phyloP scores from a whole-genome alignment of 306 rosid genomes.

The Comarum palustre region DNA sequence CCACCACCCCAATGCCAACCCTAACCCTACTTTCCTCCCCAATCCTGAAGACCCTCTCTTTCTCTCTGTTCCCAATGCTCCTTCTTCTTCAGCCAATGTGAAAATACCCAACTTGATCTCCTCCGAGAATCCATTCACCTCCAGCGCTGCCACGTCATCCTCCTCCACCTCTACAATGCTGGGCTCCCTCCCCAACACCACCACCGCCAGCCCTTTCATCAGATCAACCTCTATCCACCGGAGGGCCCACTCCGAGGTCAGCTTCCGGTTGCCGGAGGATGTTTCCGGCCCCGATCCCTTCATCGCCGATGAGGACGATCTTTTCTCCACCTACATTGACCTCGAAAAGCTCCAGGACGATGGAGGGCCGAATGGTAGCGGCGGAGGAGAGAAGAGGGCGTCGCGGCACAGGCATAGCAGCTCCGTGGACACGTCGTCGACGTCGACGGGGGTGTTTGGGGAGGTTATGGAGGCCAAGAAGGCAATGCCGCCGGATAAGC shows the following conservation, averaged over 20 bases:
- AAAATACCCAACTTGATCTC: neutral
- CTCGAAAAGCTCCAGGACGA: conserved; percentile 69
- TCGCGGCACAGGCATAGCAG: conserved; percentile 73
- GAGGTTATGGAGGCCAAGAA: conserved; percentile 97
- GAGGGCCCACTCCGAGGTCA: conserved; percentile 75
- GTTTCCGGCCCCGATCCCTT: conserved; percentile 74
- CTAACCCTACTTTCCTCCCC: conserved; percentile 10
- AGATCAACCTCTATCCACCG: too few relatives aligned
- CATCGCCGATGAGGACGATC: conserved; percentile 76
- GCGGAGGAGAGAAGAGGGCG: conserved; percentile 61
- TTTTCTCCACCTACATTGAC: conserved; percentile 93
- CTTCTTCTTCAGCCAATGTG: neutral
- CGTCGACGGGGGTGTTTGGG: conserved; percentile 69
- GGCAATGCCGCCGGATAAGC: conserved; percentile 99
- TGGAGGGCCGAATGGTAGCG: too few relatives aligned
- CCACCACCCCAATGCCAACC: neutral
- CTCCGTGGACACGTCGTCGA: conserved; percentile 72
- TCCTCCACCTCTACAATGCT: conserved; percentile 26
- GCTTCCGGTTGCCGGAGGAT: conserved; percentile 71
- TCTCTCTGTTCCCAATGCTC: neutral
- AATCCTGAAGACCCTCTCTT: neutral
- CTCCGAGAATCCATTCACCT: conserved; percentile 16
- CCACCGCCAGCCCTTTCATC: neutral
- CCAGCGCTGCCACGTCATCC: conserved; percentile 19
- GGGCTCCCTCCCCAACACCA: neutral